A percentile compares a stretch with the other conserved stretches of the same genome.
phyloP scores from a whole-genome alignment of 352 stramenopile species.

The Phytophthora constricta region DNA sequence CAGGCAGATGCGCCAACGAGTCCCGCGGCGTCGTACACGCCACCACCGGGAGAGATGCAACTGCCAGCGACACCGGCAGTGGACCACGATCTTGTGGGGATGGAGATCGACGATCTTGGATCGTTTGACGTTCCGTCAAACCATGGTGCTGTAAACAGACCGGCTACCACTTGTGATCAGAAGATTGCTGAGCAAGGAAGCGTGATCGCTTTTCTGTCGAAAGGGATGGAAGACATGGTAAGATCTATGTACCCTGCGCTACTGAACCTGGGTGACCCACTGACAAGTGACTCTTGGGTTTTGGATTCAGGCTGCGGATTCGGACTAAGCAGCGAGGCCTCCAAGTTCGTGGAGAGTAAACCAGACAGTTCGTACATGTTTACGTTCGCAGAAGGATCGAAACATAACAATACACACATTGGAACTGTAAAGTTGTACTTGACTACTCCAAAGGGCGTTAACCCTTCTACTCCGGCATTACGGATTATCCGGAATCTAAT shows the following conservation, averaged over 20 bases:
- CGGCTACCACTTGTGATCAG: background rate
- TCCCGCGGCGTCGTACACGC: background rate
- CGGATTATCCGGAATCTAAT: too few species aligned
- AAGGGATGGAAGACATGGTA: constrained; percentile 5
- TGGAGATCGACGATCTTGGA: background rate
- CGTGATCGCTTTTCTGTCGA: background rate
- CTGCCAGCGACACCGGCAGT: background rate
- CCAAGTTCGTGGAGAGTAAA: background rate
- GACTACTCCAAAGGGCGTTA: background rate
- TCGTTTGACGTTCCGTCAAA: background rate
- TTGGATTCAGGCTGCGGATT: constrained; percentile 2
- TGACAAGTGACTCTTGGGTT: constrained; percentile 12
- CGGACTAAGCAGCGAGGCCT: background rate
- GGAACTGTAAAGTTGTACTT: background rate
- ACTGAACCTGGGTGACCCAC: background rate
- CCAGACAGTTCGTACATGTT: constrained; percentile 1
- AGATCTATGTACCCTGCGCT: background rate
- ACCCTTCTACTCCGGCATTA: too few species aligned
- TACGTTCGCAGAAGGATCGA: background rate
- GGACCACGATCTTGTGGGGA: background rate
- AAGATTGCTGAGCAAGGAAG: background rate
- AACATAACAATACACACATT: constrained; percentile 1
- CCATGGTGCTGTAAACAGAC: background rate
- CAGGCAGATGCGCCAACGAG: background rate
- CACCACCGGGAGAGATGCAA: background rate